Conservation (phyloP, 345 rosid species). For the Bruguiera parviflora region DNA sequence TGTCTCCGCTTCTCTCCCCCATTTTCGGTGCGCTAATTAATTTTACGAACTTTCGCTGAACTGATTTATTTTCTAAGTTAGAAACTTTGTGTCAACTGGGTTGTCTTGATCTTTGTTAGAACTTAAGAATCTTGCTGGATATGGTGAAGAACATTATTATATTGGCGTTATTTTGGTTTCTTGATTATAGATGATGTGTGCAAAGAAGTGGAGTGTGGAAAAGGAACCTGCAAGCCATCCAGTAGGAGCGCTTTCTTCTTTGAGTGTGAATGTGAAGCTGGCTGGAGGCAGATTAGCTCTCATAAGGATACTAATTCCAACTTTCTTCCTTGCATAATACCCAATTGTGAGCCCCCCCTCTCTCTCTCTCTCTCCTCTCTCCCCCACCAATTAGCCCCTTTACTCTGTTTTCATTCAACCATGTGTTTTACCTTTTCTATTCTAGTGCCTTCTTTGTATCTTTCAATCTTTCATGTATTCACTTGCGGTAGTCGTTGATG, state of each 20-base stretch:
- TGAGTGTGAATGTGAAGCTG: slow-evolving; percentile 63
- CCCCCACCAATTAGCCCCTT: background rate
- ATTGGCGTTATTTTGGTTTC: background rate
- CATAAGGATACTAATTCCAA: slow-evolving; percentile 30
- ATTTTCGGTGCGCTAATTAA: slow-evolving; percentile 20
- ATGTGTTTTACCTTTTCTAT: background rate
- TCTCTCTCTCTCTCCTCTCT: slow-evolving; percentile 8
- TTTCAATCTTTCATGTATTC: too few relatives aligned
- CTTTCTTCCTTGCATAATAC: slow-evolving; percentile 82
- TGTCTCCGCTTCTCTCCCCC: slow-evolving; percentile 28
- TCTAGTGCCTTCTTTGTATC: background rate
- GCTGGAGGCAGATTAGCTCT: slow-evolving; percentile 59
- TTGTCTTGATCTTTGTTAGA: too few relatives aligned
- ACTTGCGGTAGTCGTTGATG: too few relatives aligned
- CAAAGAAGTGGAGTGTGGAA: slow-evolving; percentile 58
- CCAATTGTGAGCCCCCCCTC: slow-evolving; percentile 56
- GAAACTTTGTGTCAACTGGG: background rate
- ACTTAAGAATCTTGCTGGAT: too few relatives aligned
- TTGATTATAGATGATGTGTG: slow-evolving; percentile 45
- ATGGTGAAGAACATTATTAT: too few relatives aligned
- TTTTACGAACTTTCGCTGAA: too few relatives aligned
- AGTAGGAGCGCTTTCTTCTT: slow-evolving; percentile 28
- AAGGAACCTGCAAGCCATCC: slow-evolving; percentile 56
- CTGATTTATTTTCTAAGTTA: background rate
- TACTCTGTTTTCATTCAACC: background rate